Base-by-base conservation (phyloP, 345 rosid species). In the Erodium maritimum region DNA sequence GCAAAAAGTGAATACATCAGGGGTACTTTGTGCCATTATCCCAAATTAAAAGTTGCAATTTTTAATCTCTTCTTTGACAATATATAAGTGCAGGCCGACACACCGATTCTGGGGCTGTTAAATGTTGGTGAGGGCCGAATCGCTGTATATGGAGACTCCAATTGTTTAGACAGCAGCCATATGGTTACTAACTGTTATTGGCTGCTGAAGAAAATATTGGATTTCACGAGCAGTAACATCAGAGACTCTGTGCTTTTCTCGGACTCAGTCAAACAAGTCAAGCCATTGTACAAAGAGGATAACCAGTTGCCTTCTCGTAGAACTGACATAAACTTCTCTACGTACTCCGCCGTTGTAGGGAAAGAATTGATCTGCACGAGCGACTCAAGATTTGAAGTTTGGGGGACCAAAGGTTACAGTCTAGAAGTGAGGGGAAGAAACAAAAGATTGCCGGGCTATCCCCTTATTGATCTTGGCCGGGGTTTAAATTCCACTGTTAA, bases 151-250 rank as follows among this genome's bases (percentile, higher is more conserved):
- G 98, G 98, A 55, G 98, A 91, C 71, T 91, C 98, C 54, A 91
- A 91, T 71, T 91, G 98, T 73, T 67, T 91, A 69, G 98, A 91
- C 65, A 85, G 98, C 69, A 88, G 98, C 70, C 98, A 86, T 69
- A 91, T 93, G 99, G 96, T 93, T 60, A 89, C 99, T 21, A 89
- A 89, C 73, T 93, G 99, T 71, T 89, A 83, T 72, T 78, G 90
- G 96, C 95, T 91, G 64, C 74, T 91, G 54, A 82, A 72, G 73
- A 91, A 91, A 72, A 77, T 89, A 56, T 77, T 91, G 59, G 94
- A 88, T 55, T 91, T 84, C 67, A 88, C 91, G 50, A 76, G 90
- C 33, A 70, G 79, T 60, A 83, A 80, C 54, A 71, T 72, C 61
- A 81, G 71, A 73, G 96, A 91, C 73, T 75, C 89, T 18, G 69